These are phyloP conservation scores for Aspergillus steynii DNA, from an alignment of 495 filamentous ascomycete genomes.

Conservation along the genomic window DNA sequence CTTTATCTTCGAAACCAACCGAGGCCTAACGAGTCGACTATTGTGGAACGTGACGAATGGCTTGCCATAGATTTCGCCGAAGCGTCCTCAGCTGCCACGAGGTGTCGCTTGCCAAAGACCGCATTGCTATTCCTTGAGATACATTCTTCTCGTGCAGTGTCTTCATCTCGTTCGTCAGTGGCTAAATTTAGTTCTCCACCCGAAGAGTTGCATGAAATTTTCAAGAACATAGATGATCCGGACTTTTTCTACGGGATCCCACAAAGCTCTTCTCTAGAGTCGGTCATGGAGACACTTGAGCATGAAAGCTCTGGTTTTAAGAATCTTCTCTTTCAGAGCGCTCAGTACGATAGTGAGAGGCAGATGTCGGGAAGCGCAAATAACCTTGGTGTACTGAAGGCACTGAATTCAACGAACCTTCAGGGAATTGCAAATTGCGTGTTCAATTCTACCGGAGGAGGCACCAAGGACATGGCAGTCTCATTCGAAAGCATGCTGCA, in stretches of 20 bases:
- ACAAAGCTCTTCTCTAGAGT: conserved; percentile 70
- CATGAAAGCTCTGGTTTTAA: conserved; percentile 88
- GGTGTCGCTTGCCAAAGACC: conserved; percentile 83
- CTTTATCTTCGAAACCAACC: conserved; percentile 86
- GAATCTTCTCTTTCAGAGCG: conserved; percentile 85
- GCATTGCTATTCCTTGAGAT: conserved; percentile 84
- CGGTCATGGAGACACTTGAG: conserved; percentile 80
- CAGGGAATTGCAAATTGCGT: conserved; percentile 51
- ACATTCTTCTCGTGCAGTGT: conserved; percentile 52
- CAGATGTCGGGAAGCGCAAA: conserved; percentile 53
- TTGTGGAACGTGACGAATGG: conserved; percentile 78
- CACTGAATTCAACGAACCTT: conserved; percentile 47
- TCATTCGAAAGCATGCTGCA: conserved; percentile 70
- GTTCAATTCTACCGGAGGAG: conserved; percentile 28
- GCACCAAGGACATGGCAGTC: conserved; percentile 28
- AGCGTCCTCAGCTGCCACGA: conserved; percentile 73
- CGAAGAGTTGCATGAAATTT: conserved; percentile 75
- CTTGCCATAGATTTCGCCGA: conserved; percentile 76
- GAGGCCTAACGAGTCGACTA: conserved; percentile 71
- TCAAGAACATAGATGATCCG: conserved; percentile 88
- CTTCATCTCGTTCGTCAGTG: conserved; percentile 64
- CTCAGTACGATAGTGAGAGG: conserved; percentile 86
- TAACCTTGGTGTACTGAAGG: conserved; percentile 42
- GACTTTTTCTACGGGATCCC: conserved; percentile 95
- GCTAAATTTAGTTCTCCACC: conserved; percentile 58